Base-by-base conservation (phyloP, 257 asterid species). In the Plantago ovata region DNA sequence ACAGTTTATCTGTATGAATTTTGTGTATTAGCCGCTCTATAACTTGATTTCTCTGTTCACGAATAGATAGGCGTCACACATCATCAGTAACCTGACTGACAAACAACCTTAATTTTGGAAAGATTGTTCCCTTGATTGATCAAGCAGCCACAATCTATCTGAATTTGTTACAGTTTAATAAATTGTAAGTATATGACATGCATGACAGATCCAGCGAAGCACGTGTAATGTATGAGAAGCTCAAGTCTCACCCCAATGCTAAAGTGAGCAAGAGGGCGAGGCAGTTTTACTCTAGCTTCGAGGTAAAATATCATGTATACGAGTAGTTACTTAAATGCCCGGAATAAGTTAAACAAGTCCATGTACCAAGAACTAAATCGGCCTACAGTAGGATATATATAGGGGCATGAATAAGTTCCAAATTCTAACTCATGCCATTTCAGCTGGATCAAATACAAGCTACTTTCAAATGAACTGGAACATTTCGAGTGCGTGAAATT, bases 181-280 rank as follows among this genome's bases (percentile, higher is more conserved):
- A 55, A 21, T 9, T 55, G 59, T 13, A 62, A 47, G 15, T 60
- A 21, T 33, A 13, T 43, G 57, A 43, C 20, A 47, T 69, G 65
- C 36, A 41, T 39, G 63, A 56, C 83, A 92, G 96, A 75, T 23
- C 75, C 41, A 72, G 72, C 39, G 95, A 92, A 75, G 98, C 98
- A 12, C 89, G 91, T 20, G 18, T 15, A 41, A 84, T 92, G 98
- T 92, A 92, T 55, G 94, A 85, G 73, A 92, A 84, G 75, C 96
- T 92, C 58, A 83, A 79, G 72, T 79, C 91, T 57, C 96, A 88
- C 71, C 95, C 98, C 10, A 79, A 66, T 59, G 77, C 82, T 59
- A 59, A 63, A 79, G 95, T 88, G 61, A 76, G 84, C 72, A 92
- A 92, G 94, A 85, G 69, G 76, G 95, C 98, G 24, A 77, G 79